Evolutionary conservation across 768 basidiomycete species (phyloP).

Genomic region (Russula earlei): DNA sequence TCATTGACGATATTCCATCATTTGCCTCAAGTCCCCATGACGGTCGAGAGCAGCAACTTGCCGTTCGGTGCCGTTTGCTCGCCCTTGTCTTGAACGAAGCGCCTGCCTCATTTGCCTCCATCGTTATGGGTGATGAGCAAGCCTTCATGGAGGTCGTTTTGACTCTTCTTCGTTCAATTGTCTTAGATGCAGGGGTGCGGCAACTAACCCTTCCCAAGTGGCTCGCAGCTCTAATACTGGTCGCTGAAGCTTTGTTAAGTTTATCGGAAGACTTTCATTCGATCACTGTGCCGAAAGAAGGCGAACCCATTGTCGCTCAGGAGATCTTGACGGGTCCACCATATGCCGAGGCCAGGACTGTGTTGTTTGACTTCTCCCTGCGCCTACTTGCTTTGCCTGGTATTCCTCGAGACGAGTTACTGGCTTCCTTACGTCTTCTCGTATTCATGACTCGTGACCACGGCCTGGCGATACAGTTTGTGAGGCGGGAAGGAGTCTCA

Average conservation of each 20-base stretch:
- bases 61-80: constrained; percentile 76
- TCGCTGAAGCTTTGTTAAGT: constrained; percentile 75
- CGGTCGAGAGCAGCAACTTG: constrained; percentile 64
- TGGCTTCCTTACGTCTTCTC: constrained; percentile 73
- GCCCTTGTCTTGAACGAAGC: constrained; percentile 76
- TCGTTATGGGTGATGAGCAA: constrained; percentile 39
- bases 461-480: constrained; percentile 53
- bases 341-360: constrained; percentile 49
- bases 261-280: constrained; percentile 62
- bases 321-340: constrained; percentile 50
- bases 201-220: constrained; percentile 64
- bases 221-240: constrained; percentile 78
- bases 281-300: constrained; percentile 60
- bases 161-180: constrained; percentile 53
- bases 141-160: constrained; percentile 60
- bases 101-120: constrained; percentile 43
- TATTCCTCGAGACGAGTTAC: constrained; percentile 69
- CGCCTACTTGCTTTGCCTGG: constrained; percentile 56
- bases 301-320: constrained; percentile 46
- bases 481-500: constrained; percentile 52
- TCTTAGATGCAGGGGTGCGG: constrained; percentile 40
- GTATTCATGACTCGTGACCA: constrained; percentile 77
- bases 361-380: constrained; percentile 69
- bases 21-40: constrained; percentile 60
- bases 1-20: constrained; percentile 68